These are phyloP conservation scores for Apophysomyces variabilis DNA, from an alignment of 371 early-diverging fungal species.

Conservation along the genomic window DNA sequence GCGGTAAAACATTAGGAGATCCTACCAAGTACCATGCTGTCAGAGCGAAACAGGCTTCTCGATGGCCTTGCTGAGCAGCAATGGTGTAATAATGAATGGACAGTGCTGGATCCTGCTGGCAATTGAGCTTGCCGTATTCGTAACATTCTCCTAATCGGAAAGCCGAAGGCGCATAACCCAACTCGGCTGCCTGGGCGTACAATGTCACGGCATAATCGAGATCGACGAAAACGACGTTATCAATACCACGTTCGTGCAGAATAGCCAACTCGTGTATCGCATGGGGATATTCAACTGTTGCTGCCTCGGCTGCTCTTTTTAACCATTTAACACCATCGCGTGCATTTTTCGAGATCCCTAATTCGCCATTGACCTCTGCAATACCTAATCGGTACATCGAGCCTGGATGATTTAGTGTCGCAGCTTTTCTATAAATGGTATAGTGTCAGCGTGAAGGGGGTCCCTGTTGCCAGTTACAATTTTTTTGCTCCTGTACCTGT, in stretches of 20 bases:
- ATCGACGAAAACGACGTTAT: slow-evolving; percentile 74
- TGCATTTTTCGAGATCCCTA: slow-evolving; percentile 58
- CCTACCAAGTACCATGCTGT: slow-evolving; percentile 94
- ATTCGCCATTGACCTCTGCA: slow-evolving; percentile 75
- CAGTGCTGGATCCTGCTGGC: slow-evolving; percentile 66
- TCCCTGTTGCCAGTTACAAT: slow-evolving; percentile 9
- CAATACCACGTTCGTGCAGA: slow-evolving; percentile 72
- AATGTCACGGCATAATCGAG: slow-evolving; percentile 74
- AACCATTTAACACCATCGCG: slow-evolving; percentile 85
- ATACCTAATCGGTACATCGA: slow-evolving; percentile 77
- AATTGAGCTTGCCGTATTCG: slow-evolving; percentile 77
- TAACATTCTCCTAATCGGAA: slow-evolving; percentile 82
- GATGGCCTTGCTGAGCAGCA: slow-evolving; percentile 90
- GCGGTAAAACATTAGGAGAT: slow-evolving; percentile 73
- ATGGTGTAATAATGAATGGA: slow-evolving; percentile 77
- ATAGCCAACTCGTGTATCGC: slow-evolving; percentile 80
- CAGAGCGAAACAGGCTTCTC: slow-evolving; percentile 87
- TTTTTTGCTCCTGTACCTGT: slow-evolving; percentile 47
- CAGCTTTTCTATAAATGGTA: slow-evolving; percentile 60
- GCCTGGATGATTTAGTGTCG: slow-evolving; percentile 69
- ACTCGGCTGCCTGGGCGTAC: slow-evolving; percentile 73
- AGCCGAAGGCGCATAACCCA: slow-evolving; percentile 80
- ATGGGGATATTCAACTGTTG: slow-evolving; percentile 77
- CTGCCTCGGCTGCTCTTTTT: slow-evolving; percentile 73
- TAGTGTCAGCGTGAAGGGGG: slow-evolving; percentile 13